These are phyloP conservation scores for Polygonum aviculare DNA, from an alignment of 148 eudicot genomes.

Conservation along the genomic window DNA sequence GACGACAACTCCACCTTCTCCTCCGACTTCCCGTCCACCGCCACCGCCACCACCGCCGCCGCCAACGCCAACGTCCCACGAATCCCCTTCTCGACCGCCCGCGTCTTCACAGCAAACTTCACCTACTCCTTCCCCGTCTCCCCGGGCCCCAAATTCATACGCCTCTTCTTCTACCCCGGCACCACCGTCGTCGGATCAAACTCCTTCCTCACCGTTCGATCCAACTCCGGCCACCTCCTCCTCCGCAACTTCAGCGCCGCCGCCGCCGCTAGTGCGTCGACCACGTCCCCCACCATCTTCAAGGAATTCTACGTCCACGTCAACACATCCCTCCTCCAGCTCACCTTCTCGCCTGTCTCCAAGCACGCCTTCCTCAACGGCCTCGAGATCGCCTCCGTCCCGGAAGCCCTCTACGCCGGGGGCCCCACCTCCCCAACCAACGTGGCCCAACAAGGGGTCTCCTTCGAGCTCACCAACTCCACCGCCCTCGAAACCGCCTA, in stretches of 20 bases:
- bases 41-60: background rate
- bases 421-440: background rate
- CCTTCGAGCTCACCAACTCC: background rate
- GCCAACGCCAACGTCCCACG: background rate
- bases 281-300: background rate
- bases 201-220: background rate
- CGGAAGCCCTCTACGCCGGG: background rate
- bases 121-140: conserved; percentile 7
- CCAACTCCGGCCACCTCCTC: conserved; percentile 11
- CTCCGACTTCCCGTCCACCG: background rate
- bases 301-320: conserved; percentile 8
- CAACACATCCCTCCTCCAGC: background rate
- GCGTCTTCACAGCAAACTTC: background rate
- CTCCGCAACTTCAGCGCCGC: conserved; percentile 7
- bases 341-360: background rate
- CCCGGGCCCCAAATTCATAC: conserved; percentile 3
- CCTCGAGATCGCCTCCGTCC: conserved; percentile 5
- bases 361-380: background rate
- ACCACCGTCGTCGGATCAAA: no score
- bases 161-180: conserved; percentile 8
- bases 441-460: background rate
- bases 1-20: background rate
- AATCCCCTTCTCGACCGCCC: conserved; percentile 6
- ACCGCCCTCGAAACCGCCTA: background rate
- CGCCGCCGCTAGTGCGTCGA: no score